These are phyloP conservation scores for Pontederia crassipes DNA, from an alignment of 176 grass and related monocot species.

Conservation along the genomic window DNA sequence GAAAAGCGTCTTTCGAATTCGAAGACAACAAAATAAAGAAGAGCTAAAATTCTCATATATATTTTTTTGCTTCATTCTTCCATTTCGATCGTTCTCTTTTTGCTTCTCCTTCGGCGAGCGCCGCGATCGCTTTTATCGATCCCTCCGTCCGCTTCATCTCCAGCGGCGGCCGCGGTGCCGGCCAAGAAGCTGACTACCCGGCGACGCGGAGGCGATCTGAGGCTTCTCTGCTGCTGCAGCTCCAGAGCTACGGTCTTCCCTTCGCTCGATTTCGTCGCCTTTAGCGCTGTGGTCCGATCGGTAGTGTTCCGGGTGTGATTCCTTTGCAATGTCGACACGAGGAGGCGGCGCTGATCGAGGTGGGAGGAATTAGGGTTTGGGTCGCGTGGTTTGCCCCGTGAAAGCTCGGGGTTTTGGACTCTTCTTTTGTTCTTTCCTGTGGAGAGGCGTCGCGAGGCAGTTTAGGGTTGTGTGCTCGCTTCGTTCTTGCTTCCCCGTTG, in stretches of 20 bases:
- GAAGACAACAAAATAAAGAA: too few species aligned
- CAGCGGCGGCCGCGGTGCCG: background rate
- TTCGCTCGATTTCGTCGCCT: background rate
- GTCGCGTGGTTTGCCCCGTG: background rate
- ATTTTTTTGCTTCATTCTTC: too few species aligned
- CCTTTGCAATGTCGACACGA: background rate
- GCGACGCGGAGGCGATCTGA: background rate
- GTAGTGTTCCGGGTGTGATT: background rate
- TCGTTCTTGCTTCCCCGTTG: background rate
- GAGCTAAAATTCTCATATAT: too few species aligned
- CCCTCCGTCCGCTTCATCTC: too few species aligned
- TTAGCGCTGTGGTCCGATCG: background rate
- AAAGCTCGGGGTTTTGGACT: background rate
- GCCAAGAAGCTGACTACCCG: background rate
- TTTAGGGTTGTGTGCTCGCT: background rate
- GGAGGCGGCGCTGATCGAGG: background rate
- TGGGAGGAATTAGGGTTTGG: background rate
- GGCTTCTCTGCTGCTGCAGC: slow-evolving; percentile 3
- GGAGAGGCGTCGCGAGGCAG: background rate
- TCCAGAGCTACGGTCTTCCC: background rate
- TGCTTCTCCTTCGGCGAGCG: too few species aligned
- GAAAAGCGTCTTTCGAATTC: too few species aligned
- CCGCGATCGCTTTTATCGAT: too few species aligned
- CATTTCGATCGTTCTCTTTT: too few species aligned
- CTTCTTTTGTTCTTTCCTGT: background rate